Evolutionary conservation across 2,329 filamentous ascomycete species (phyloP).

Genomic region (Talaromyces sp.): DNA sequence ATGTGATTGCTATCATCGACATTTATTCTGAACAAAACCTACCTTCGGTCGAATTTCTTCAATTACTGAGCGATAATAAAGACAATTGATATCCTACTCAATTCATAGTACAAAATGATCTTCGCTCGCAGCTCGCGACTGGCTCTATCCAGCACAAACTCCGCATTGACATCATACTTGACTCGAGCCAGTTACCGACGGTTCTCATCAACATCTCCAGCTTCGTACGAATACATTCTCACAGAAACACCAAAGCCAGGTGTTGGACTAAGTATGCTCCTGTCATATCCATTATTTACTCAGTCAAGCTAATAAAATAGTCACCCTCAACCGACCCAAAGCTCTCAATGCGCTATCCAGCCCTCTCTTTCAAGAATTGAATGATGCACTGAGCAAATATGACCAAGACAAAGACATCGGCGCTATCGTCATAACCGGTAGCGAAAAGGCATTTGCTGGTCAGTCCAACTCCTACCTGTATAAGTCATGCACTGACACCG

Average conservation of each 20-base stretch:
- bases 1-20: not conserved
- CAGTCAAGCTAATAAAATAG: slow-evolving; percentile 48
- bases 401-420: slow-evolving; percentile 68
- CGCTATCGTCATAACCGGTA: slow-evolving; percentile 84
- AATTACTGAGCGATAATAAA: not conserved
- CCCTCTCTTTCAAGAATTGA: slow-evolving; percentile 86
- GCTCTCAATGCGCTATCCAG: slow-evolving; percentile 92
- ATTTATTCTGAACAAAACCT: not conserved
- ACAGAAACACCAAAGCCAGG: slow-evolving; percentile 82
- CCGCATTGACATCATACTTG: slow-evolving; percentile 38
- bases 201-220: slow-evolving; percentile 45
- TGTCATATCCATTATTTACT: not conserved
- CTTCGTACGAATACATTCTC: slow-evolving; percentile 74
- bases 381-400: slow-evolving; percentile 70
- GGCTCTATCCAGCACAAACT: slow-evolving; percentile 54
- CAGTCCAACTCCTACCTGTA: slow-evolving; percentile 19
- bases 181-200: slow-evolving; percentile 31
- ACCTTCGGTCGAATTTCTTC: not conserved
- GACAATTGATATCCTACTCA: not conserved
- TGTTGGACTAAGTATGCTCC: slow-evolving; percentile 75
- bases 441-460: slow-evolving; percentile 79
- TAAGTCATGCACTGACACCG: slow-evolving; percentile 13
- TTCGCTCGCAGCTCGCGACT: slow-evolving; percentile 58
- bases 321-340: slow-evolving; percentile 91
- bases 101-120: slow-evolving; percentile 32